These are phyloP conservation scores for Yarrowia sp. DNA, from an alignment of 805 yeast genomes.

Conservation along the genomic window DNA sequence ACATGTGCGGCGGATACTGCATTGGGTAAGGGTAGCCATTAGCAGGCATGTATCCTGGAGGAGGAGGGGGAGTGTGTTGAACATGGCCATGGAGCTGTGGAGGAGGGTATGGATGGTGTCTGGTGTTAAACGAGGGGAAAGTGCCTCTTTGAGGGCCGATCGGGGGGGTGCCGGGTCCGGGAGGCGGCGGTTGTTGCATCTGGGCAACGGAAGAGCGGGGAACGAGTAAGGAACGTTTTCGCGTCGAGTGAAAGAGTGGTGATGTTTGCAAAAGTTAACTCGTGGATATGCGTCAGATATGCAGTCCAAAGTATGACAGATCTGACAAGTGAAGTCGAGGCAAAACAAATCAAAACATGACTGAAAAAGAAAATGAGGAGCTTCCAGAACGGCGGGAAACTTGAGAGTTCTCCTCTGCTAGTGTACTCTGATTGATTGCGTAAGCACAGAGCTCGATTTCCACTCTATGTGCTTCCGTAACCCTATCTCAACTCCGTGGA, in stretches of 20 bases:
- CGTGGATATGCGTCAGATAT: background rate
- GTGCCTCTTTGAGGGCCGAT: conserved; percentile 20
- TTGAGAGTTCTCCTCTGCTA: too few species aligned
- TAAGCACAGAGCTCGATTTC: too few species aligned
- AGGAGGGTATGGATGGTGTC: conserved; percentile 23
- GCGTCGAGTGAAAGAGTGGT: conserved; percentile 1
- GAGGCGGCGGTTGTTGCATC: conserved; percentile 15
- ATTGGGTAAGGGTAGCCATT: conserved; percentile 6
- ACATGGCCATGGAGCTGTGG: conserved; percentile 2
- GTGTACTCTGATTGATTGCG: too few species aligned
- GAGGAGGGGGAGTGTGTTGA: conserved; percentile 4
- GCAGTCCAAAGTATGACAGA: background rate
- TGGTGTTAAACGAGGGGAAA: conserved; percentile 1
- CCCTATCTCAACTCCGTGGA: background rate
- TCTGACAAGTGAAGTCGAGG: background rate
- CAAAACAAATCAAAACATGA: too few species aligned
- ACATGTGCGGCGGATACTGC: conserved; percentile 2
- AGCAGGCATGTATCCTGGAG: background rate
- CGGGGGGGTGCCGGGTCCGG: conserved; percentile 22
- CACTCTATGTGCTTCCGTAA: too few species aligned
- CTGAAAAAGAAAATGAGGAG: too few species aligned
- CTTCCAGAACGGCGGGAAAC: too few species aligned
- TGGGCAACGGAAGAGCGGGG: background rate
- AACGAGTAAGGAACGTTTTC: background rate
- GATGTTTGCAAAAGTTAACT: conserved; percentile 5